These are phyloP conservation scores for Nepenthes mirabilis DNA, from an alignment of 148 eudicot species.

Conservation along the genomic window DNA sequence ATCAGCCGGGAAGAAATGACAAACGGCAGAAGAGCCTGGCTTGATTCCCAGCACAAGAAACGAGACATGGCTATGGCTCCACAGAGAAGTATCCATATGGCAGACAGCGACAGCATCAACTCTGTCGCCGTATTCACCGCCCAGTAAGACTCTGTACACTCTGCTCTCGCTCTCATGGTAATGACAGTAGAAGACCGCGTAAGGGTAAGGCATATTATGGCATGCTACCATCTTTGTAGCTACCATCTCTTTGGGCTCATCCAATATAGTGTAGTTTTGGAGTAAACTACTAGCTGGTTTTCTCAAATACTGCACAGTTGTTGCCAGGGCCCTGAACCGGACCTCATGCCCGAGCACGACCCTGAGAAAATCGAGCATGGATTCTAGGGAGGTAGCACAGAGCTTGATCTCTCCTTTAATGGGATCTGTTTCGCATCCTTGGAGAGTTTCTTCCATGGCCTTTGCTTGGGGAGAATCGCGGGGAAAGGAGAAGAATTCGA, in stretches of 20 bases:
- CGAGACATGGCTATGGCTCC: conserved; percentile 32
- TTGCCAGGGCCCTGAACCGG: conserved; percentile 9
- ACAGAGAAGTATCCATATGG: conserved; percentile 38
- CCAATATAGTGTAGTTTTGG: conserved; percentile 25
- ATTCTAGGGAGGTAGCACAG: conserved; percentile 48
- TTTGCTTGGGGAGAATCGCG: conserved; percentile 32
- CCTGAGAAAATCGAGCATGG: conserved; percentile 42
- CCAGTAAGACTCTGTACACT: conserved; percentile 24
- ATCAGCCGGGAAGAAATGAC: conserved; percentile 51
- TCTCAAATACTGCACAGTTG: conserved; percentile 1
- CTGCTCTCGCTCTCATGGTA: conserved; percentile 29
- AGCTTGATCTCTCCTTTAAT: conserved; percentile 39
- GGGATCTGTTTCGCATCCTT: conserved; percentile 28
- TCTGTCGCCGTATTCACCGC: conserved; percentile 11
- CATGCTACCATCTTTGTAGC: conserved; percentile 43
- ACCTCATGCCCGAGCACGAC: conserved; percentile 5
- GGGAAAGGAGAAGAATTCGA: conserved; percentile 21
- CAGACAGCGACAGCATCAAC: conserved; percentile 34
- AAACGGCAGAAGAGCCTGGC: conserved; percentile 41
- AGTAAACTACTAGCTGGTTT: not conserved
- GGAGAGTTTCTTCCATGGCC: conserved; percentile 42
- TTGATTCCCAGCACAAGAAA: conserved; percentile 19
- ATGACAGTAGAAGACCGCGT: conserved; percentile 51
- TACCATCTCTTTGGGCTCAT: conserved; percentile 13
- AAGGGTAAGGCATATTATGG: conserved; percentile 63